Conservation (phyloP, 2,329 filamentous ascomycete genomes). For the Aureobasidium pullulans region DNA sequence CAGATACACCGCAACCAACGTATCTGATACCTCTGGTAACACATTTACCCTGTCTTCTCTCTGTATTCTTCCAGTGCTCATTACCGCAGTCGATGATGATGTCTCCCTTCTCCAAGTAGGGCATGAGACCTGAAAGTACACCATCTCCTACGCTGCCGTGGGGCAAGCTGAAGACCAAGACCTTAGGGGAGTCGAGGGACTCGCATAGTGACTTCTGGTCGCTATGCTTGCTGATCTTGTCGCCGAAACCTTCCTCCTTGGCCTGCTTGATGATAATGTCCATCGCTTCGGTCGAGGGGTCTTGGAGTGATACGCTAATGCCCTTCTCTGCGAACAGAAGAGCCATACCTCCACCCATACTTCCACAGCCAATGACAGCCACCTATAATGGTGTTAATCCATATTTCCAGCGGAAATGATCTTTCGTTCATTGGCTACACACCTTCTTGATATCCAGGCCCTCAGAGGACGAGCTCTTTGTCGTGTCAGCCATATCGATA, state of each 20-base stretch:
- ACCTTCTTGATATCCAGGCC: constrained; percentile 25
- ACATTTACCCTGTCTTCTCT: constrained; percentile 53
- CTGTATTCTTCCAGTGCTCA: constrained; percentile 58
- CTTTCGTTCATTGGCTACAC: background rate
- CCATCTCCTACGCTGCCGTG: constrained; percentile 43
- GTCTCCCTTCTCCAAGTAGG: constrained; percentile 51
- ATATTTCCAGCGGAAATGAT: background rate
- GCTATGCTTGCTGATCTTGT: constrained; percentile 33
- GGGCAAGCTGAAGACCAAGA: constrained; percentile 48
- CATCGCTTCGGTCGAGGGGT: constrained; percentile 45
- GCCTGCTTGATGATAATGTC: constrained; percentile 36
- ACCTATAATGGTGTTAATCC: constrained; percentile 30
- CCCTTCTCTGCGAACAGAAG: constrained; percentile 52
- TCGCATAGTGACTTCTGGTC: constrained; percentile 46
- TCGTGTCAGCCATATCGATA: background rate
- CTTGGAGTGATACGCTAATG: constrained; percentile 47
- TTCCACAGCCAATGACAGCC: constrained; percentile 51
- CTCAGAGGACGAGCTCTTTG: background rate
- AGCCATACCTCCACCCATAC: constrained; percentile 55
- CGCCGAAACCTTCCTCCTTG: constrained; percentile 32
- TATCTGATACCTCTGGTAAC: constrained; percentile 53
- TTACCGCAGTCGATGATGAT: constrained; percentile 64
- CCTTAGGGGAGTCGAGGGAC: constrained; percentile 40
- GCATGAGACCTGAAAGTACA: constrained; percentile 40
- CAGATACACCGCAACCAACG: constrained; percentile 61